Evolutionary conservation across 179 eudicot genomes (phyloP).

Genomic region (Vitellaria paradoxa): DNA sequence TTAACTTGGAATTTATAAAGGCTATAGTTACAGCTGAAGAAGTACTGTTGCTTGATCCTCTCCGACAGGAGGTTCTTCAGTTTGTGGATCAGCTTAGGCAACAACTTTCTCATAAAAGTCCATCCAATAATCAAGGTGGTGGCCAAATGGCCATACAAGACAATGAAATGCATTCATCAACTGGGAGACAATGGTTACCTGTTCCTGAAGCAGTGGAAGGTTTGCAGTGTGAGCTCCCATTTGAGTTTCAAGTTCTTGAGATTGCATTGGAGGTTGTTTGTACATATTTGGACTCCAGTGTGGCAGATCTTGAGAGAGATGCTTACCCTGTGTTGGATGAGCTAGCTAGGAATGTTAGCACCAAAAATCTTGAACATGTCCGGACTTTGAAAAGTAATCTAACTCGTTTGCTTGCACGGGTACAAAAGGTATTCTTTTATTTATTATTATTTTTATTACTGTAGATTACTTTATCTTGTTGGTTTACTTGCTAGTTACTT

Average conservation of each 20-base stretch:
- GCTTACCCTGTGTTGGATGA: constrained; percentile 94
- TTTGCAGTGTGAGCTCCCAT: constrained; percentile 74
- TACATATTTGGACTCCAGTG: constrained; percentile 76
- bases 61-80: constrained; percentile 91
- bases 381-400: constrained; percentile 88
- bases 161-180: constrained; percentile 33
- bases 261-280: constrained; percentile 86
- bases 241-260: constrained; percentile 92
- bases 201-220: constrained; percentile 58
- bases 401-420: constrained; percentile 88
- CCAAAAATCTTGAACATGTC: constrained; percentile 89
- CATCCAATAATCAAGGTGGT: constrained; percentile 25
- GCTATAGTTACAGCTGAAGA: constrained; percentile 97
- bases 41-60: constrained; percentile 89
- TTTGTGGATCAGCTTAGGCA: constrained; percentile 92
- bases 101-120: constrained; percentile 53
- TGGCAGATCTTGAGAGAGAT: constrained; percentile 77
- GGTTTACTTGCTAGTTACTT: no score
- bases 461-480: no score
- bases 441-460: neutral
- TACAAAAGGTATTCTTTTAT: constrained; percentile 63
- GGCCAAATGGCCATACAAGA: constrained; percentile 37
- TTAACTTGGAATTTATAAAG: constrained; percentile 87
- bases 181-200: constrained; percentile 51
- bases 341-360: constrained; percentile 81